Percentiles rank a stretch among this genome's conserved stretches.
These are phyloP conservation scores for Podospora pseudoanserina DNA, from an alignment of 495 filamentous ascomycete genomes.

Conservation along the genomic window DNA sequence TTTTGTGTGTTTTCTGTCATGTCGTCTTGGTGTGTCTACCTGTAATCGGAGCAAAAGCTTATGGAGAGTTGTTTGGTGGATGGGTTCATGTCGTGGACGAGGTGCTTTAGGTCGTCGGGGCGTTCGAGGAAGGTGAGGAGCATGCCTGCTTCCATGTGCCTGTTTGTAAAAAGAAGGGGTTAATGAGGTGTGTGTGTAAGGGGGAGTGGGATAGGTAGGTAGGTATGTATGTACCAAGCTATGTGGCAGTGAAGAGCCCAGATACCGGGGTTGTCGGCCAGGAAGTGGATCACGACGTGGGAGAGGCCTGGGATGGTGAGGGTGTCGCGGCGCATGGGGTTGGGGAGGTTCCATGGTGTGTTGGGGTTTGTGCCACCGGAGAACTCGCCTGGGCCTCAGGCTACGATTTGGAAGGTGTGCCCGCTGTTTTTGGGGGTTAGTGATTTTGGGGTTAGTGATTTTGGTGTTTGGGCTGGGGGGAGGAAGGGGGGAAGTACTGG, in stretches of 20 bases:
- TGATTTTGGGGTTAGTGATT: background rate
- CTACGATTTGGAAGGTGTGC: background rate
- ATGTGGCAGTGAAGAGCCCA: conserved; percentile 56
- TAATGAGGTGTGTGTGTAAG: background rate
- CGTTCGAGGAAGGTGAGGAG: background rate
- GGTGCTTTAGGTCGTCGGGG: background rate
- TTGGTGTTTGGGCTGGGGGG: background rate
- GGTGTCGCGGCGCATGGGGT: conserved; percentile 49
- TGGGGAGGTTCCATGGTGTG: conserved; percentile 16
- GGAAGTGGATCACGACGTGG: conserved; percentile 41
- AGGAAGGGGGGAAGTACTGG: background rate
- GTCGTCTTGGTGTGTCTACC: background rate
- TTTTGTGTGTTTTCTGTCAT: background rate
- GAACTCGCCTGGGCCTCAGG: background rate
- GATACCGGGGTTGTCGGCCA: conserved; percentile 28
- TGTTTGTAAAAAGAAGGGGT: background rate
- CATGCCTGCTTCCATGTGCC: background rate
- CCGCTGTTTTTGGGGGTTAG: background rate
- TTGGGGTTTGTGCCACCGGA: background rate
- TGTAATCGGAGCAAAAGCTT: background rate
- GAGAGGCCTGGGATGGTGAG: conserved; percentile 37
- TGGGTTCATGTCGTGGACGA: background rate
- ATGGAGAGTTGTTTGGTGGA: background rate
- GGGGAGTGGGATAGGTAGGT: too few species aligned
- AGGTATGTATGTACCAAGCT: conserved; percentile 39